Percentiles rank a stretch among this genome's conserved stretches.
These are phyloP conservation scores for Aureobasidium sp. DNA, from an alignment of 2,329 filamentous ascomycete genomes.

Conservation along the genomic window DNA sequence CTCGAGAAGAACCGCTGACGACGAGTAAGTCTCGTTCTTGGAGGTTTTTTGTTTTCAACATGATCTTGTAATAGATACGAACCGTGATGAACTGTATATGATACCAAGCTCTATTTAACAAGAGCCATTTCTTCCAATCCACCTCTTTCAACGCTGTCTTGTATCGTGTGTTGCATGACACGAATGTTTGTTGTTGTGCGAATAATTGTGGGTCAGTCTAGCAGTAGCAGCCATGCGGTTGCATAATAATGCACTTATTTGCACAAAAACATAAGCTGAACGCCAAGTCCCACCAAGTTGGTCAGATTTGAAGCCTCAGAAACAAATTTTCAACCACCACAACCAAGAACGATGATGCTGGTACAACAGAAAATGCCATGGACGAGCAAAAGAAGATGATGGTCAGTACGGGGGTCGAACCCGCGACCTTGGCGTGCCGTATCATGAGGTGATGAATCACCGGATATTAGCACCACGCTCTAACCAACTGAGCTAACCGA, in stretches of 20 bases:
- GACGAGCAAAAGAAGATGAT: neutral
- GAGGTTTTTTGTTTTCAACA: neutral
- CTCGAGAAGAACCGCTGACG: neutral
- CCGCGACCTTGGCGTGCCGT: conserved; percentile 21
- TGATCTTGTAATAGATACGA: neutral
- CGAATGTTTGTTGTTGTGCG: neutral
- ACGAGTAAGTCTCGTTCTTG: neutral
- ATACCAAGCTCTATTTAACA: neutral
- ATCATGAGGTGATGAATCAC: neutral
- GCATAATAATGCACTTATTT: too few relatives aligned
- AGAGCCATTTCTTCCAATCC: neutral
- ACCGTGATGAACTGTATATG: neutral
- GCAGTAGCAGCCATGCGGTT: too few relatives aligned
- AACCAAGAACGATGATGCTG: neutral
- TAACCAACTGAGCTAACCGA: conserved; percentile 21
- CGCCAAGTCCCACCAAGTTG: neutral
- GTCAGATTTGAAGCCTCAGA: neutral
- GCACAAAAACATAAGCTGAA: neutral
- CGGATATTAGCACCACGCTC: conserved; percentile 22
- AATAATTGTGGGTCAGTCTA: neutral
- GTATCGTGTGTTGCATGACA: too few relatives aligned
- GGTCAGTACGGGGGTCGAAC: conserved; percentile 17
- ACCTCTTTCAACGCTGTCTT: neutral
- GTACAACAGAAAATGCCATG: too few relatives aligned
- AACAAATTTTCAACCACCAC: neutral